Conservation (phyloP, 2,329 filamentous ascomycete genomes). For the Penicillium verrucosum region DNA sequence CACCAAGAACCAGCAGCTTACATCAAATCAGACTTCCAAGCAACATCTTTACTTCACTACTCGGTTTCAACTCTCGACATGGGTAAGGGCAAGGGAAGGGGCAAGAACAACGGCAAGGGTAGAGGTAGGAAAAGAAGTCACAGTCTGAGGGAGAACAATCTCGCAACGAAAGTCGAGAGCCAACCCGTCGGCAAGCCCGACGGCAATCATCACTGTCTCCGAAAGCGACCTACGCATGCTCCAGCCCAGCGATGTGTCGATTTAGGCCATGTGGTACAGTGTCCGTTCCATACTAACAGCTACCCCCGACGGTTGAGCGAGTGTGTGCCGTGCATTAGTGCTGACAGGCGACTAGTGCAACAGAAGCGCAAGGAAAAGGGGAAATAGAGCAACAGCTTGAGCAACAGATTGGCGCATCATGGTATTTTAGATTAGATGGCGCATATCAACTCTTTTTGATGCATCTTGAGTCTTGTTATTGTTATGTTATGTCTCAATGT, state of each 20-base stretch:
- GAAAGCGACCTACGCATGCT: too few relatives aligned
- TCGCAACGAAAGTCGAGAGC: not conserved
- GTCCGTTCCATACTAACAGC: not conserved
- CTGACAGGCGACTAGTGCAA: not conserved
- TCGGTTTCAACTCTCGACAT: not conserved
- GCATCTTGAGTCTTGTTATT: not conserved
- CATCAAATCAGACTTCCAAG: not conserved
- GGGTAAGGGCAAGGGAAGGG: not conserved
- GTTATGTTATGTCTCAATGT: not conserved
- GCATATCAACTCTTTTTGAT: not conserved
- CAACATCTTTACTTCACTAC: not conserved
- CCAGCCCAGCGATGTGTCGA: not conserved
- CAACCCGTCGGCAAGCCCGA: too few relatives aligned
- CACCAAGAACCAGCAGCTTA: not conserved
- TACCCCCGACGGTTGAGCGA: not conserved
- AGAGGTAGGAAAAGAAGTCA: not conserved
- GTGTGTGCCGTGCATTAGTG: not conserved
- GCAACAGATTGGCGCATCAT: too few relatives aligned
- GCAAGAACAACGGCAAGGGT: not conserved
- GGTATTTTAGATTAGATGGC: not conserved
- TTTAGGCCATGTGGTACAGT: not conserved
- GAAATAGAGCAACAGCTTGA: not conserved
- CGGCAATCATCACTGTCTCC: too few relatives aligned
- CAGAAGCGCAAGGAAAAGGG: not conserved
- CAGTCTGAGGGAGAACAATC: not conserved